Evolutionary conservation across 345 rosid genomes (phyloP), one percentile per base, ranked within the genome.

Genomic region (Eucalyptus sp.): DNA sequence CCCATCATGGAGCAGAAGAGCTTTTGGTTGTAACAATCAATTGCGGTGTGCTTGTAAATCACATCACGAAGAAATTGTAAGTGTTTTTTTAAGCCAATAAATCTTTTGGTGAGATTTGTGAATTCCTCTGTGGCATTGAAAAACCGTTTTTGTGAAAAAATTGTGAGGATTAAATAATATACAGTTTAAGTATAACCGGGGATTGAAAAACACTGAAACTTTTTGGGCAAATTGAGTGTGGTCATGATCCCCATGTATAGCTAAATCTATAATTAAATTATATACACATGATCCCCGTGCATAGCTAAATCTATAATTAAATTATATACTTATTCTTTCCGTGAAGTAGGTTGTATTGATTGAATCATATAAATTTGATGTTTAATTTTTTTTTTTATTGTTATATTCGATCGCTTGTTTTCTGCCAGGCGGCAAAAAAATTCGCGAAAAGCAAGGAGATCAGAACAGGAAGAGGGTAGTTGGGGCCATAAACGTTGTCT

Each of bases 161-260:
- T n/a, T 15, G 5, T n/a, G 18, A n/a, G 5, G 20, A 14, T 64
- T 64, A 64, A 31, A n/a, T 3, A 64, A 14, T 64, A n/a, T 64
- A 14, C 3, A 4, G 0, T n/a, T 2, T n/a, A 16, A n/a, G 18
- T n/a, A 16, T 4, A 64, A 64, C 0, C 1, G 5, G 3, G 0
- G 10, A 0, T 64, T n/a, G 1, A 64, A n/a, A 64, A 64, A 64
- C 3, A 64, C 0, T 3, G 1, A 14, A n/a, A n/a, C 0, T 4
- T 8, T 64, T n/a, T n/a, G 9, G 10, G 3, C 20, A 8, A n/a
- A 64, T 64, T 7, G 11, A n/a, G 5, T 64, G 16, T n/a, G 37
- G 10, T n/a, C 7, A 16, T n/a, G 0, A 15, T 64, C 31, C 16
- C 37, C 0, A 29, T 62, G 4, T 60, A 60, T 62, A 13, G 3